A percentile compares a stretch with the other conserved stretches of the same genome.
phyloP scores from a whole-genome alignment of 148 eudicot genomes.

The Rhododendron molle region DNA sequence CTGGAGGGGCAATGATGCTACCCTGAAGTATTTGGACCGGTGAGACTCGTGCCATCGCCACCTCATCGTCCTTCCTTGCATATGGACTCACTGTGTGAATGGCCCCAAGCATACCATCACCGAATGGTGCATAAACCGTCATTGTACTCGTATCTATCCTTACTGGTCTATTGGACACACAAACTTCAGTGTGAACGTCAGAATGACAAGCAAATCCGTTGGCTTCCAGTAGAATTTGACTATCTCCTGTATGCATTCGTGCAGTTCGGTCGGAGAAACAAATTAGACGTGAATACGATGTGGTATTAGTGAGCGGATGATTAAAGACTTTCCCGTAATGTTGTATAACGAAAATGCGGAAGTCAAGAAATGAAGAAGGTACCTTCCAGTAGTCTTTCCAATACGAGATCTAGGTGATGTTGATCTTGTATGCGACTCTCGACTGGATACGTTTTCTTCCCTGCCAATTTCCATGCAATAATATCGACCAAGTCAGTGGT shows the following conservation, averaged over 20 bases:
- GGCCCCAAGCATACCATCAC: neutral
- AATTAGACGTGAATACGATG: neutral
- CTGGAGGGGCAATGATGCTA: neutral
- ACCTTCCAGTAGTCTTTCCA: conserved; percentile 38
- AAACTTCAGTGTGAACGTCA: neutral
- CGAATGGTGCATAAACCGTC: neutral
- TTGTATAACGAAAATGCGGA: neutral
- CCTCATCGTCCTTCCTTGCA: neutral
- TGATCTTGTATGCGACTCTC: neutral
- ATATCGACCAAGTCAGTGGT: neutral
- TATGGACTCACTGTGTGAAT: neutral
- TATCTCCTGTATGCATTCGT: neutral
- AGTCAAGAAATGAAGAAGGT: neutral
- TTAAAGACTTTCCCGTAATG: no score
- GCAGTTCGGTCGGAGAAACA: no score
- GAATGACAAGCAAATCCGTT: neutral
- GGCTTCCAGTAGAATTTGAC: neutral
- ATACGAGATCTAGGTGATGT: conserved; percentile 11
- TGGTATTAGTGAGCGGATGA: neutral
- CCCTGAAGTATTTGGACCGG: neutral
- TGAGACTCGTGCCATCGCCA: neutral
- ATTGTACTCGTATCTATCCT: neutral
- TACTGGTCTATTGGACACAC: neutral
- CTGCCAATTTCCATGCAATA: conserved; percentile 15
- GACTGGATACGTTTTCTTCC: conserved; percentile 12